These are phyloP conservation scores for Neurospora pannonica DNA, from an alignment of 495 filamentous ascomycete species.

Conservation along the genomic window DNA sequence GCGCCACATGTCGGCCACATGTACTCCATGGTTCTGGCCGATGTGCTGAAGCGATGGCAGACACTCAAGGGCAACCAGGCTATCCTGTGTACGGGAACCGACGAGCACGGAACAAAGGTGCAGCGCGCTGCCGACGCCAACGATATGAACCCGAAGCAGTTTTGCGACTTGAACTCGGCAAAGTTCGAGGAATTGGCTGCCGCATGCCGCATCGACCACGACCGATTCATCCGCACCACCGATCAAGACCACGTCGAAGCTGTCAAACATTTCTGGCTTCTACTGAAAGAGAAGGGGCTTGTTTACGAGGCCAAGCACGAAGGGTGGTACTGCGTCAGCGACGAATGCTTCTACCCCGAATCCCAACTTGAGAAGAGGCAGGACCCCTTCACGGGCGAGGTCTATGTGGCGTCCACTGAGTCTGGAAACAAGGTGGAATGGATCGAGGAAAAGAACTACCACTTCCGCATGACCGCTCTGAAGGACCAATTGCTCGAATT, in stretches of 20 bases:
- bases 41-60: slow-evolving; percentile 91
- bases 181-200: slow-evolving; percentile 62
- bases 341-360: slow-evolving; percentile 90
- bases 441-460: slow-evolving; percentile 90
- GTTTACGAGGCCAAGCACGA: slow-evolving; percentile 82
- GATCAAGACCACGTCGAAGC: slow-evolving; percentile 71
- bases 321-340: slow-evolving; percentile 94
- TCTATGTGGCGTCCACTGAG: slow-evolving; percentile 74
- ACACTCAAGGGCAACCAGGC: slow-evolving; percentile 58
- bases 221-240: slow-evolving; percentile 88
- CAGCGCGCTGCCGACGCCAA: slow-evolving; percentile 71
- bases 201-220: slow-evolving; percentile 56
- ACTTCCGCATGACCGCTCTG: slow-evolving; percentile 83
- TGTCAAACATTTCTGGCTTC: slow-evolving; percentile 83
- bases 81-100: slow-evolving; percentile 82
- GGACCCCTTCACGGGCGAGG: slow-evolving; percentile 71
- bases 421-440: slow-evolving; percentile 89
- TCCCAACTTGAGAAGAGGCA: slow-evolving; percentile 60
- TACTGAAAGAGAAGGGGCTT: slow-evolving; percentile 62
- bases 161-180: slow-evolving; percentile 53
- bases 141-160: slow-evolving; percentile 38
- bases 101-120: slow-evolving; percentile 97
- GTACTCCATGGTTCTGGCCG: slow-evolving; percentile 83
- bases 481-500: slow-evolving; percentile 63
- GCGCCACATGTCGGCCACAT: slow-evolving; percentile 93